phyloP scores from a whole-genome alignment of 805 yeast genomes.

The Starmera quercuum region DNA sequence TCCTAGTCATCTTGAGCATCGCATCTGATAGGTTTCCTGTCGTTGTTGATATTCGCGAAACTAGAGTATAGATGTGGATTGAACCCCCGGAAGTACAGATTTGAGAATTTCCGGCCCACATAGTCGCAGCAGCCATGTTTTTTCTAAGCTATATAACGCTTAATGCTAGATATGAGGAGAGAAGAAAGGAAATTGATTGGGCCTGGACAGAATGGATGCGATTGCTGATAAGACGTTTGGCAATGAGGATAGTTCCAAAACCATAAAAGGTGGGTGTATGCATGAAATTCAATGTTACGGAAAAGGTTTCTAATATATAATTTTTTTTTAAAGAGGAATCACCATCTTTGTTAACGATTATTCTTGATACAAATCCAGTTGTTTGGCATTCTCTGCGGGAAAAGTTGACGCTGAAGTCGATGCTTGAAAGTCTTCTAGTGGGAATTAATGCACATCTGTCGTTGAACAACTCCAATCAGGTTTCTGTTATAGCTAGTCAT shows the following conservation, averaged over 20 bases:
- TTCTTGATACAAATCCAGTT: slow-evolving; percentile 70
- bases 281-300: neutral
- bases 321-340: slow-evolving; percentile 40
- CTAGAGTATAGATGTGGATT: too few relatives aligned
- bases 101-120: too few relatives aligned
- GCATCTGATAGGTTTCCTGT: too few relatives aligned
- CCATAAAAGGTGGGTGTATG: slow-evolving; percentile 25
- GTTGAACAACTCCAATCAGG: slow-evolving; percentile 74
- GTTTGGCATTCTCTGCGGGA: slow-evolving; percentile 30
- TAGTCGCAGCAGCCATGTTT: too few relatives aligned
- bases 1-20: too few relatives aligned
- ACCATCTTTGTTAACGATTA: slow-evolving; percentile 73
- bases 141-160: too few relatives aligned
- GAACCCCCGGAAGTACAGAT: too few relatives aligned
- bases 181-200: too few relatives aligned
- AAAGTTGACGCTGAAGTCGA: slow-evolving; percentile 26
- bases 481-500: slow-evolving; percentile 73
- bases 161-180: too few relatives aligned
- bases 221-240: slow-evolving; percentile 52
- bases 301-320: neutral
- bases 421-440: slow-evolving; percentile 56
- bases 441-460: slow-evolving; percentile 85
- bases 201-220: slow-evolving; percentile 72
- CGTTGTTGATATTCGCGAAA: too few relatives aligned
- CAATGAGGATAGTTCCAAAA: slow-evolving; percentile 15